Evolutionary conservation across 257 asterid genomes (phyloP), one percentile per base, ranked within the genome.

Genomic region (Jaltomata sinuosa): DNA sequence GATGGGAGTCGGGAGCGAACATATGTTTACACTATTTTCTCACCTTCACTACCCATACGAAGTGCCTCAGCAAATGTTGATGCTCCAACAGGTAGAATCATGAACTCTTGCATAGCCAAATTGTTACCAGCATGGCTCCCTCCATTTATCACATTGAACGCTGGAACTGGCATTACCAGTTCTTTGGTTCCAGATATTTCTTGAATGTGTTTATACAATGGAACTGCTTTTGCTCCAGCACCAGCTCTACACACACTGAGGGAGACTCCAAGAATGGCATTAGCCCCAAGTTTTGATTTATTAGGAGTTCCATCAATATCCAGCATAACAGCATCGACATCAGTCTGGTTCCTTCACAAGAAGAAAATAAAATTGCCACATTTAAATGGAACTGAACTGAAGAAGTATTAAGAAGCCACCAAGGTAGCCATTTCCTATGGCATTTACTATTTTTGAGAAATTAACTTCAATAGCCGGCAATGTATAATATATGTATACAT

Each of bases 101-200:
- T 96, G 85, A 96, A 96, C 84, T 96, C 99, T 84, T 96, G 98
- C 98, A 96, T 96, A 59, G 99, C 99, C 84, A 96, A 86, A 89
- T 96, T 96, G 90, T 94, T 96, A 22, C 99, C 99, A 82, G 99
- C 99, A 84, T 96, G 99, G 90, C 99, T 96, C 79, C 99, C 99
- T 62, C 99, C 99, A 80, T 96, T 96, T 8, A 96, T 96, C 7
- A 96, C 99, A 80, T 96, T 96, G 92, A 97, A 95, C 25, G 99
- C 98, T 3, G 98, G 99, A 61, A 97, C 99, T 3, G 99, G 99
- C 99, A 97, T 95, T 64, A 97, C 97, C 65, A 97, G 98, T 85
- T 97, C 98, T 84, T 90, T 90, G 22, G 97, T 97, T 83, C 90
- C 91, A 18, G 99, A 93, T 61, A 97, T 12, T 89, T 94, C 98